Evolutionary conservation across 352 stramenopile genomes (phyloP), one percentile per base, ranked within the genome.

Genomic region (Phytophthora megakarya): DNA sequence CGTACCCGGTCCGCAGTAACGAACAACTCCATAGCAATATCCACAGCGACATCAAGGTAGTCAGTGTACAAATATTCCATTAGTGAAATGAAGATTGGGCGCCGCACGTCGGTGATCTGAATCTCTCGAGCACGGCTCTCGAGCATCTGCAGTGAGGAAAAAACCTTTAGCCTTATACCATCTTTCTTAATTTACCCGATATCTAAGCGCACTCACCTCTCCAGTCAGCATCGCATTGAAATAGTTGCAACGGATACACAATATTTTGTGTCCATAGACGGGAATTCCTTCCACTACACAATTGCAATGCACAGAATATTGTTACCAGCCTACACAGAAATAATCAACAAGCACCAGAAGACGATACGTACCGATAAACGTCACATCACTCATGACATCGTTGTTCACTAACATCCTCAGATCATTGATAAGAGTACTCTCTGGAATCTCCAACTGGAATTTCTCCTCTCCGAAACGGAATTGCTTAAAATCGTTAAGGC

Each of bases 1-100:
- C 72, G 30, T 67, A 93, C 86, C 65, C 84, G 75, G 57, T 98
- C 95, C 0, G 93, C 89, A 18, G 89, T 89, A 39, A 98, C 96
- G 70, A 98, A 98, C 1, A 99, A 78, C 55, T 98, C 93, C 72
- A 98, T 97, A 8, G 94, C 95, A 56, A 96, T 77, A 49, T 98
- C 94, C 8, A 97, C 79, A 12, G 84, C 85, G 25, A 96, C 81
- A 37, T 98, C 91, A 43, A 98, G 83, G 65, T 96, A 93, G 63
- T 99, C 96, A 35, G 93, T 98, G 73, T 99, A 99, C 35, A 99
- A 72, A 70, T 98, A 99, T 61, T 98, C 92, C 54, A 99, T 75
- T 57, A 99, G 89, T 5, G 95, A 81, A 28, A 98, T 76, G 67
- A 99, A 99, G 45, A 98, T 97, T 11, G 80, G 76, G 21, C 87